phyloP scores from a whole-genome alignment of 495 filamentous ascomycete species.

The Tuber magnatum region DNA sequence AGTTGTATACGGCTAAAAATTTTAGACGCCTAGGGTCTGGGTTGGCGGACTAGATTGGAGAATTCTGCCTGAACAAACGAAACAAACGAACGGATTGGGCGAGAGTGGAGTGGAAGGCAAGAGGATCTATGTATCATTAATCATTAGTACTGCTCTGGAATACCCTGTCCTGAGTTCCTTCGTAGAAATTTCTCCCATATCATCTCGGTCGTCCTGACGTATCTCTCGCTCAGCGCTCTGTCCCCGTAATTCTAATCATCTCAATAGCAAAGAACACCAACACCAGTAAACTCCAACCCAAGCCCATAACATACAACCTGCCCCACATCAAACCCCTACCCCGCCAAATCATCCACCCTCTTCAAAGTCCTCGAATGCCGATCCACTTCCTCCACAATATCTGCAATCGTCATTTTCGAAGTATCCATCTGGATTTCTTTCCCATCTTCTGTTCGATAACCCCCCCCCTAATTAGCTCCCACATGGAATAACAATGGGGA shows the following conservation, averaged over 20 bases:
- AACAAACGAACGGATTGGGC: neutral
- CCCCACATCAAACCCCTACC: conserved; percentile 39
- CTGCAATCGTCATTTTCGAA: conserved; percentile 73
- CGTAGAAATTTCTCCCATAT: neutral
- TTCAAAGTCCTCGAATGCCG: conserved; percentile 74
- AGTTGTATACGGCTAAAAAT: neutral
- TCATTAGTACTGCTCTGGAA: conserved; percentile 22
- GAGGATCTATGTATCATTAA: conserved; percentile 24
- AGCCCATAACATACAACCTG: conserved; percentile 22
- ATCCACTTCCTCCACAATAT: conserved; percentile 81
- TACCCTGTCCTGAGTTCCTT: conserved; percentile 2
- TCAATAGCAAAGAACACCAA: neutral
- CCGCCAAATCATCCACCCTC: conserved; percentile 71
- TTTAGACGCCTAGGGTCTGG: neutral
- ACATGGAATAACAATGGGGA: neutral
- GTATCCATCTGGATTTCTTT: conserved; percentile 65
- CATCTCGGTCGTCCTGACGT: neutral
- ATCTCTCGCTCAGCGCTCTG: neutral
- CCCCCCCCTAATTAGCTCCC: neutral
- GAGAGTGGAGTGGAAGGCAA: conserved; percentile 9
- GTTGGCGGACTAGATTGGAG: neutral
- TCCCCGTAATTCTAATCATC: neutral
- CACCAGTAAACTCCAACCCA: neutral
- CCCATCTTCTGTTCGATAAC: conserved; percentile 61
- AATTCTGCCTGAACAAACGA: conserved; percentile 4